These are phyloP conservation scores for Vicia villosa DNA, from an alignment of 306 rosid genomes.

Conservation along the genomic window DNA sequence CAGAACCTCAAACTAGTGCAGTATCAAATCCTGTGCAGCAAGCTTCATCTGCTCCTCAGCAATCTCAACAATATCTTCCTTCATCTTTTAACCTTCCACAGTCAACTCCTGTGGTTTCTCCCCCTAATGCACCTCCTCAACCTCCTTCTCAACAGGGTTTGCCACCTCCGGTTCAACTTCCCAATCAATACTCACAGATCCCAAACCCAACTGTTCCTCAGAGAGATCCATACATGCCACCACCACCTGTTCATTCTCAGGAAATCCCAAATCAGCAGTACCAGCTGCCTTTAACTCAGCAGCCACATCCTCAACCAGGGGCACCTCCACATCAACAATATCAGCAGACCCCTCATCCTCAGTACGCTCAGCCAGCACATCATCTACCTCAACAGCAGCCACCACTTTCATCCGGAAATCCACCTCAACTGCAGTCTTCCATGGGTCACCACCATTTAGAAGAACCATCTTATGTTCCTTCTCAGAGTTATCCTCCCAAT, in stretches of 20 bases:
- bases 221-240: slow-evolving; percentile 64
- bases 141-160: slow-evolving; percentile 64
- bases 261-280: slow-evolving; percentile 68
- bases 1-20: slow-evolving; percentile 43
- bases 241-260: slow-evolving; percentile 61
- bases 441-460: slow-evolving; percentile 72
- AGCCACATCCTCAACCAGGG: slow-evolving; percentile 50
- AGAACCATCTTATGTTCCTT: slow-evolving; percentile 65
- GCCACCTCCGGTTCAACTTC: slow-evolving; percentile 56
- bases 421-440: slow-evolving; percentile 61
- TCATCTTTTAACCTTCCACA: slow-evolving; percentile 50
- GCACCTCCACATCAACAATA: slow-evolving; percentile 61
- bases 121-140: slow-evolving; percentile 71
- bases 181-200: slow-evolving; percentile 66
- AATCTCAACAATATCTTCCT: slow-evolving; percentile 60
- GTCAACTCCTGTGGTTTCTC: slow-evolving; percentile 51
- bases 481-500: slow-evolving; percentile 68
- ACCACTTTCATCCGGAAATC: slow-evolving; percentile 49
- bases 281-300: slow-evolving; percentile 64
- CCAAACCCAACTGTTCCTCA: slow-evolving; percentile 64
- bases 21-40: slow-evolving; percentile 50
- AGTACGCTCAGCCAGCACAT: slow-evolving; percentile 59
- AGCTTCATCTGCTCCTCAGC: slow-evolving; percentile 64
- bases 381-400: slow-evolving; percentile 67
- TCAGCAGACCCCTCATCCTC: slow-evolving; percentile 64